A percentile compares a stretch with the other conserved stretches of the same genome.
Evolutionary conservation across 371 early-diverging fungal species (phyloP).

Genomic region (Chytridium lagenaria): DNA sequence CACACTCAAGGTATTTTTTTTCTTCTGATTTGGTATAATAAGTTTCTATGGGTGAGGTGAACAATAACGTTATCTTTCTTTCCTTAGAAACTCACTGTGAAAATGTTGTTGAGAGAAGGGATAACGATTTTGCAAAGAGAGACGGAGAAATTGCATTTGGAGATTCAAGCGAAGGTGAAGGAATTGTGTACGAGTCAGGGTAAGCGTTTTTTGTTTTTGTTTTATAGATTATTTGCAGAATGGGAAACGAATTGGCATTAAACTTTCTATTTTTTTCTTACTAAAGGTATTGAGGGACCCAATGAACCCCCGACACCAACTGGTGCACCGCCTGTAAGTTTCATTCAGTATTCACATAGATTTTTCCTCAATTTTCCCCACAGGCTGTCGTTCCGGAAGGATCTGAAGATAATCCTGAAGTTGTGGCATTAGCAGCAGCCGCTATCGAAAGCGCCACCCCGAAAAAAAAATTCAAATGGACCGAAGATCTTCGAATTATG

Average conservation of each 20-base stretch:
- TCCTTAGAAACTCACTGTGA: slow-evolving; percentile 29
- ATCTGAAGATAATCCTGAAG: neutral
- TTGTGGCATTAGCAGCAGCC: slow-evolving; percentile 71
- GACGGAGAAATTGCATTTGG: slow-evolving; percentile 29
- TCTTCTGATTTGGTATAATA: neutral
- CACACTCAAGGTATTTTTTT: slow-evolving; percentile 38
- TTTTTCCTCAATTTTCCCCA: neutral
- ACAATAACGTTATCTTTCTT: neutral
- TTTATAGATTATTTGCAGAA: no score
- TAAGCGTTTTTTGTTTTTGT: neutral
- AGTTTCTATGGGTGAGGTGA: neutral
- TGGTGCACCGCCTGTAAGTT: neutral
- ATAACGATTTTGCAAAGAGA: slow-evolving; percentile 23
- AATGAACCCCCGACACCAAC: neutral
- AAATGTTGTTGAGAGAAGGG: slow-evolving; percentile 38
- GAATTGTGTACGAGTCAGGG: slow-evolving; percentile 22
- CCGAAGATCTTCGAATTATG: slow-evolving; percentile 26
- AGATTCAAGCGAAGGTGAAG: slow-evolving; percentile 23
- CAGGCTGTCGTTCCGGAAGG: neutral
- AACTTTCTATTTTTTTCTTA: neutral
- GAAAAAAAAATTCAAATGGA: slow-evolving; percentile 43
- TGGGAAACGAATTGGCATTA: no score
- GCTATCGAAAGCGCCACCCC: slow-evolving; percentile 20
- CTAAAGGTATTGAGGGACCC: neutral
- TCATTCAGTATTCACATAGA: neutral